Base-by-base conservation (phyloP, 1,284 basidiomycete genomes). In the Fomes fomentarius region DNA sequence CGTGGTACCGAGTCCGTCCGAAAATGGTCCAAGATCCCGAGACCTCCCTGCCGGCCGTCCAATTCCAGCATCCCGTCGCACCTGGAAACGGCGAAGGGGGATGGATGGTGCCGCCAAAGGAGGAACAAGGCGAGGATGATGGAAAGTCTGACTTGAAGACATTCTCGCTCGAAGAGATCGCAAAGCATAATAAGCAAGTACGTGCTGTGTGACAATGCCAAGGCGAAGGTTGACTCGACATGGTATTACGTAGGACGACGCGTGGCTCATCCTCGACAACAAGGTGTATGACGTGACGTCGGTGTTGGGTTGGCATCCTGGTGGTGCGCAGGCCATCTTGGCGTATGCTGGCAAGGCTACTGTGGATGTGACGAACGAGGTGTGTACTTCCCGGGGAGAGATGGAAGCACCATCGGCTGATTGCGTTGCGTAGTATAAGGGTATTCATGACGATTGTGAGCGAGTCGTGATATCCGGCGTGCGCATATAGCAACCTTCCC, bases 251-350 rank as follows among this genome's bases (percentile, higher is more conserved):
- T n/a, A 65, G 62, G 58, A 65, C n/a, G 65, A 63, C 31, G 61
- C 62, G 6, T 66, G 65, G 65, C 47, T 66, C 17, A 64, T 66
- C 26, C 38, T 66, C n/a, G 63, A 66, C 42, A 59, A 63, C 40
- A 62, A 64, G 47, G 63, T 66, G 14, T 66, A 66, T 42, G 65
- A 66, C 41, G 60, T 66, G 2, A 64, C 62, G 4, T 57, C 58
- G 8, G 57, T 63, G 3, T 47, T 66, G 10, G 47, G 50, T 2
- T 63, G 62, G 60, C 65, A 66, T 33, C 65, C 65, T 11, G 64
- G 64, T 10, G 65, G 65, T 4, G 53, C 60, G 1, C 47, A 54
- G n/a, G 56, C 63, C 3, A 54, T 64, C 17, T 37, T 64, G 33
- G 50, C 49, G 26, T 62, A 64, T 19, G 65, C 62, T 1, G 65